phyloP scores from a whole-genome alignment of 139 green algal genomes.

The Chlorella vulgaris region DNA sequence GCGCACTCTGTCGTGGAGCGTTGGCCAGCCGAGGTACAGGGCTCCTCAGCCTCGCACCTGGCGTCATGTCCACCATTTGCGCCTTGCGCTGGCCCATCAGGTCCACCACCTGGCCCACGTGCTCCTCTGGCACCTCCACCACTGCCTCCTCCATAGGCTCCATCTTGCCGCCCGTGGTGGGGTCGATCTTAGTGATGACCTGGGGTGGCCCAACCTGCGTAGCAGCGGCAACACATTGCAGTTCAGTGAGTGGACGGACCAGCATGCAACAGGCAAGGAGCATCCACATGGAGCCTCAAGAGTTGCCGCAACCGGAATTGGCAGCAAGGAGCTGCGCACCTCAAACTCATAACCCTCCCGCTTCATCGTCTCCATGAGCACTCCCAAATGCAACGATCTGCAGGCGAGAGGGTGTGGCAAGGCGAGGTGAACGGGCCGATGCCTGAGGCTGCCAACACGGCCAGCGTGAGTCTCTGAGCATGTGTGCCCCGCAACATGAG shows the following conservation, averaged over 20 bases:
- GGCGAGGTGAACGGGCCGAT: not conserved
- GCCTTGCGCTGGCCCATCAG: slow-evolving; percentile 93
- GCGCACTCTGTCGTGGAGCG: too few species aligned
- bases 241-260: not conserved
- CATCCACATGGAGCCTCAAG: too few species aligned
- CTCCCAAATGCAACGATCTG: slow-evolving; percentile 83
- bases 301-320: too few species aligned
- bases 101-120: slow-evolving; percentile 85
- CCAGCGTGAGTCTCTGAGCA: too few species aligned
- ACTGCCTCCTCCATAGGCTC: slow-evolving; percentile 96
- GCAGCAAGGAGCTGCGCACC: slow-evolving; percentile 32
- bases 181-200: slow-evolving; percentile 87
- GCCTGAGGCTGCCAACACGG: too few species aligned
- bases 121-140: slow-evolving; percentile 86
- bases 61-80: slow-evolving; percentile 90
- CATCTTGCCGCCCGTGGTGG: slow-evolving; percentile 57
- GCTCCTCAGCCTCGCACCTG: too few species aligned
- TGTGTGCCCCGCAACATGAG: too few species aligned
- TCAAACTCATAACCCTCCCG: slow-evolving; percentile 85
- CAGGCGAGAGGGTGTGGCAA: not conserved
- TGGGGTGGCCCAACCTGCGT: slow-evolving; percentile 82
- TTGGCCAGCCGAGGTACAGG: too few species aligned
- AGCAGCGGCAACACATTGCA: not conserved
- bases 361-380: slow-evolving; percentile 99
- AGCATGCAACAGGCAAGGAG: too few species aligned